Conservation (phyloP, 1,284 basidiomycete genomes). For the Porogramme epimiltina region DNA sequence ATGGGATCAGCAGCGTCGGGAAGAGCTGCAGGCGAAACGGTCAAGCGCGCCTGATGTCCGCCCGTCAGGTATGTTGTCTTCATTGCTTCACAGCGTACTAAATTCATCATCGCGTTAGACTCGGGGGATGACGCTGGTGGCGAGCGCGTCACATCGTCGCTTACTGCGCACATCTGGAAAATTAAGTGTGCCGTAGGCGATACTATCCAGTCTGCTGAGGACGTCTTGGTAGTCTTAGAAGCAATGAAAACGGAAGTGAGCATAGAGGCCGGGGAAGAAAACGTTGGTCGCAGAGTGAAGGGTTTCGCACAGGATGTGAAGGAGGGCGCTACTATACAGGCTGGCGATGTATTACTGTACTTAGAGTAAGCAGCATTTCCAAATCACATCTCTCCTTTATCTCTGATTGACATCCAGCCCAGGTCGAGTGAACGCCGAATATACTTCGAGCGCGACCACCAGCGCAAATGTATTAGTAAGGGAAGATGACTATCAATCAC, state of each 20-base stretch:
- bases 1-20: conserved; percentile 19
- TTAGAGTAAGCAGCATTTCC: conserved; percentile 27
- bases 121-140: conserved; percentile 11
- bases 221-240: conserved; percentile 60
- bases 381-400: too few species aligned
- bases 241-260: conserved; percentile 77
- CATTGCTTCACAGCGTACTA: too few species aligned
- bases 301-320: conserved; percentile 41
- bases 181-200: conserved; percentile 49
- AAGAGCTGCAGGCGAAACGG: conserved; percentile 5
- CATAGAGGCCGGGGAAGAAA: conserved; percentile 45
- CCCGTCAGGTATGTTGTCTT: not conserved
- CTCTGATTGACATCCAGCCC: too few species aligned
- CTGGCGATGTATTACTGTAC: conserved; percentile 47
- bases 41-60: not conserved
- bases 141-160: conserved; percentile 39
- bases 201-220: conserved; percentile 43
- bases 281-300: conserved; percentile 45
- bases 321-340: conserved; percentile 44
- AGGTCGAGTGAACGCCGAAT: too few species aligned
- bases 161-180: conserved; percentile 63
- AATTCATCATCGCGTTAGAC: too few species aligned
- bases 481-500: too few species aligned
- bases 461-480: too few species aligned
- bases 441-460: too few species aligned